Conservation (phyloP, 192 early-diverging fungal genomes). For the Coemansia sp. region DNA sequence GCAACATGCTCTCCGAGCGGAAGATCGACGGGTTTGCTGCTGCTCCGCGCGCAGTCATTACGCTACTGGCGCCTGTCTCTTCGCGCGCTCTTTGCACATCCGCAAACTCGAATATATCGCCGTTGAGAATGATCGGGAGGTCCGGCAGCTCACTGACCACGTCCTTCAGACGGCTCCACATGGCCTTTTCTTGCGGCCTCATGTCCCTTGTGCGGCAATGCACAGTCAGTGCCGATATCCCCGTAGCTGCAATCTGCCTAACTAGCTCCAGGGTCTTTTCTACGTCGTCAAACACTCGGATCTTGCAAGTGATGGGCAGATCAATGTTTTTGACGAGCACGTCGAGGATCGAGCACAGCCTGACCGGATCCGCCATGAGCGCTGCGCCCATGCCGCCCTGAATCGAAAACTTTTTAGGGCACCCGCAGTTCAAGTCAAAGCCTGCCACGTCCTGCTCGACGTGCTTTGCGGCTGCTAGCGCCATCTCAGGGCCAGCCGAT, state of each 20-base stretch:
- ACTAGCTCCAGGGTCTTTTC: constrained; percentile 84
- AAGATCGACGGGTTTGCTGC: constrained; percentile 89
- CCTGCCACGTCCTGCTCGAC: constrained; percentile 89
- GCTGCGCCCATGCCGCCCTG: constrained; percentile 95
- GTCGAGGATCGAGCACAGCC: constrained; percentile 73
- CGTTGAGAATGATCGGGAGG: constrained; percentile 90
- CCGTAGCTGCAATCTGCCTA: constrained; percentile 81
- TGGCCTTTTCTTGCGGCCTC: constrained; percentile 76
- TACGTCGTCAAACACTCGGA: constrained; percentile 72
- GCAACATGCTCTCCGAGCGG: constrained; percentile 61
- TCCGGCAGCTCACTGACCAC: constrained; percentile 71
- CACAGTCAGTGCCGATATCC: constrained; percentile 84
- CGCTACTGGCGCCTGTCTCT: constrained; percentile 63
- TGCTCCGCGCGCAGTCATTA: constrained; percentile 94
- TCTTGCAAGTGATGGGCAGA: constrained; percentile 90
- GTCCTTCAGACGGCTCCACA: constrained; percentile 82
- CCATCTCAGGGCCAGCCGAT: constrained; percentile 83
- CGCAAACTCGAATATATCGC: constrained; percentile 74
- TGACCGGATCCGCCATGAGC: constrained; percentile 82
- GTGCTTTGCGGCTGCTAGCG: constrained; percentile 80
- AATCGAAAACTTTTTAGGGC: constrained; percentile 95
- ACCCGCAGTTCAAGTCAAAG: constrained; percentile 98
- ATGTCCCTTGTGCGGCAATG: constrained; percentile 86
- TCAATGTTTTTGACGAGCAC: constrained; percentile 72
- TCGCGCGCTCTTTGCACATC: constrained; percentile 68